Percentiles rank a stretch among this genome's conserved stretches.
Evolutionary conservation across 352 stramenopile genomes (phyloP).

Genomic region (Pythium dissimile): DNA sequence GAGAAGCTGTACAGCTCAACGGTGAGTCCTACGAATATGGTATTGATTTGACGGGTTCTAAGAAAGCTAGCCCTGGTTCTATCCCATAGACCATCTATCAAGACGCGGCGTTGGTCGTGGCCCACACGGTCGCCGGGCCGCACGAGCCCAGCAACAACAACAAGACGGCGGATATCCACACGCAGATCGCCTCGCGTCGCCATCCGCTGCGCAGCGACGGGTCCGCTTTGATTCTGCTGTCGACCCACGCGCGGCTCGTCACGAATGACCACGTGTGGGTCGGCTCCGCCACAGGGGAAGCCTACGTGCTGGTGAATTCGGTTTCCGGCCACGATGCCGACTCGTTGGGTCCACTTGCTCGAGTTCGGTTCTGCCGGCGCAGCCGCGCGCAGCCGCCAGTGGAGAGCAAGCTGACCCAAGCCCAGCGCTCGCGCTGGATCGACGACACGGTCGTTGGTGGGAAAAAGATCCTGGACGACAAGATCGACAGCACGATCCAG

Average conservation of each 20-base stretch:
- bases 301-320: not conserved
- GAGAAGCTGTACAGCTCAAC: not conserved
- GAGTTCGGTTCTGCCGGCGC: not conserved
- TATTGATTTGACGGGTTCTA: too few relatives aligned
- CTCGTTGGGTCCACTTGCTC: not conserved
- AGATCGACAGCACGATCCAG: not conserved
- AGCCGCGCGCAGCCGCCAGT: not conserved
- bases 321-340: not conserved
- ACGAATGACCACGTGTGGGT: not conserved
- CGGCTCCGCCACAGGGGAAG: not conserved
- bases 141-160: not conserved
- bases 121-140: not conserved
- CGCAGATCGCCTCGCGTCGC: not conserved
- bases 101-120: not conserved
- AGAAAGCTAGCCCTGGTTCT: too few relatives aligned
- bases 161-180: not conserved
- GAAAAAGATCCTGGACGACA: not conserved
- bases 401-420: not conserved
- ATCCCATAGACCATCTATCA: not conserved
- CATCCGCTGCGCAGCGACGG: not conserved
- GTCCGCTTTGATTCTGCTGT: not conserved
- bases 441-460: not conserved
- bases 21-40: not conserved
- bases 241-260: not conserved
- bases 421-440: not conserved